Base-by-base conservation (phyloP, 2,329 filamentous ascomycete genomes). In the Pseudogymnoascus sp. region DNA sequence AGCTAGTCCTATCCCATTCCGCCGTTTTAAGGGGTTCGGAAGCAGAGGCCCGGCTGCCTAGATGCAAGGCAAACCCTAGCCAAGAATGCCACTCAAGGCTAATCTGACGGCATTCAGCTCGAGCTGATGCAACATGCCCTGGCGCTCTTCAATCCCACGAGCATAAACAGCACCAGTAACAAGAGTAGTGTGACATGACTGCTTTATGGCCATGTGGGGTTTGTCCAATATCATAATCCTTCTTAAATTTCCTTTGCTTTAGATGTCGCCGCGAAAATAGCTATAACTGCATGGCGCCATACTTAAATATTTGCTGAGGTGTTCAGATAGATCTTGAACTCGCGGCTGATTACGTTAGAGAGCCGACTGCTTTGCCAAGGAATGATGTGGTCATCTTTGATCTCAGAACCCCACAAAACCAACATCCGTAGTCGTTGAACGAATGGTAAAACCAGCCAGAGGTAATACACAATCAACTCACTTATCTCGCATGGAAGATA, bases 401-500 rank as follows among this genome's bases (percentile, higher is more conserved):
- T 6, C 31, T 34, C 31, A 34, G 31, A 34, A 4, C 31, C 4
- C 31, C 31, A 34, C 31, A 34, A 7, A 8, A 34, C n/a, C n/a
- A n/a, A n/a, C n/a, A n/a, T n/a, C n/a, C n/a, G n/a, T n/a, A n/a
- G n/a, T n/a, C n/a, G 34, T 5, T 36, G 34, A 12, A 3, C 8
- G 4, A 36, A 36, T 36, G 34, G 34, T 36, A 36, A 36, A 12
- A 36, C 34, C 11, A 36, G 11, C 34, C 34, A 36, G 10, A 36
- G 34, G 34, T 36, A 36, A 10, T 63, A 67, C 36, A 70, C 63
- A 5, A 70, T 40, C 28, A 69, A 64, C 63, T 69, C 66, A 16
- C 66, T 66, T 8, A 69, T 64, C 62, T 70, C 66, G 2, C 46
- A 63, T 21, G 66, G 65, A 44, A 71, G 37, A 63, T 69, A 71